Evolutionary conservation across 1,284 basidiomycete genomes (phyloP).

Genomic region (Inonotus hispidus): DNA sequence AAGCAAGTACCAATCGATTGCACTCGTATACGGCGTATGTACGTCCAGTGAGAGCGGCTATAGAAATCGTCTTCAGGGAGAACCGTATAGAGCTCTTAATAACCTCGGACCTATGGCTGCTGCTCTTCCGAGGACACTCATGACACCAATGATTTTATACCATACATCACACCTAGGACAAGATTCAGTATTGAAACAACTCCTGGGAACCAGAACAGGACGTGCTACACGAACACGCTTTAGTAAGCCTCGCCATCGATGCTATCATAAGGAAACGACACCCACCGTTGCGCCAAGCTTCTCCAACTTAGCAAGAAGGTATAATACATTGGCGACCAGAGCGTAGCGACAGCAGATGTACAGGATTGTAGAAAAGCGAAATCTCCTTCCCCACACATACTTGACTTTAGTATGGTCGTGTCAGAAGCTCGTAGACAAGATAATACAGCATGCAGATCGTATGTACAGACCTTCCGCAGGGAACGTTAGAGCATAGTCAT

Average conservation of each 20-base stretch:
- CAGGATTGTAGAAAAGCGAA: conserved; percentile 29
- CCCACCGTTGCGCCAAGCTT: conserved; percentile 24
- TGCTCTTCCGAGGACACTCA: background rate
- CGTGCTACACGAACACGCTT: background rate
- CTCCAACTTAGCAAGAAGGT: conserved; percentile 27
- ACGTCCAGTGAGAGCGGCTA: background rate
- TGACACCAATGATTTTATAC: background rate
- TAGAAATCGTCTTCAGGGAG: background rate
- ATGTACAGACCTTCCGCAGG: background rate
- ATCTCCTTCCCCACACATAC: conserved; percentile 30
- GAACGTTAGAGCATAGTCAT: conserved; percentile 7
- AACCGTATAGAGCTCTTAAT: background rate
- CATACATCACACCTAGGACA: background rate
- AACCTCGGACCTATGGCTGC: conserved; percentile 16
- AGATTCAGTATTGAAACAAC: background rate
- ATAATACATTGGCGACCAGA: conserved; percentile 31
- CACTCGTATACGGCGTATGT: background rate
- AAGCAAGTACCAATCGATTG: background rate
- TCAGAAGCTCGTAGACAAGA: background rate
- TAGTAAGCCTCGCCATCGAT: background rate
- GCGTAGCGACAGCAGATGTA: conserved; percentile 35
- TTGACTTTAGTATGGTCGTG: conserved; percentile 16
- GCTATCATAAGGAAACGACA: background rate
- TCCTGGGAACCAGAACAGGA: background rate
- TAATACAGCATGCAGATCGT: background rate